These are phyloP conservation scores for Pythium plurisporium DNA, from an alignment of 352 stramenopile species.

Conservation along the genomic window DNA sequence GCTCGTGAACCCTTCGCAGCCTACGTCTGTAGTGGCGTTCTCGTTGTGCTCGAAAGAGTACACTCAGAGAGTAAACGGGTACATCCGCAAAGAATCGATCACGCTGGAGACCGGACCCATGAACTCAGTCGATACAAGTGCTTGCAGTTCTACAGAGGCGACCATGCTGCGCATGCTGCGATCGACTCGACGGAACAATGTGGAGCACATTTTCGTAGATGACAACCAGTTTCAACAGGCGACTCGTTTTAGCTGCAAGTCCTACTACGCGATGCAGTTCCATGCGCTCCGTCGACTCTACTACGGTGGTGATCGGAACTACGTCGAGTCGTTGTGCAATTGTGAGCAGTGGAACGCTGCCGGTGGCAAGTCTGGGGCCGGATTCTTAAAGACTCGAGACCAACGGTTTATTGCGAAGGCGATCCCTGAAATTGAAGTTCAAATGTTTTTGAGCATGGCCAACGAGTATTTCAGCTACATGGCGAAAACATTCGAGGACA, in stretches of 20 bases:
- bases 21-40: constrained; percentile 83
- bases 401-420: constrained; percentile 86
- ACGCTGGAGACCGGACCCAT: constrained; percentile 26
- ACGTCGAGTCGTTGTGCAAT: constrained; percentile 82
- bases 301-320: constrained; percentile 82
- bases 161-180: constrained; percentile 65
- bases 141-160: constrained; percentile 15
- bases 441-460: constrained; percentile 89
- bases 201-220: constrained; percentile 82
- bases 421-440: constrained; percentile 81
- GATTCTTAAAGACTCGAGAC: constrained; percentile 84
- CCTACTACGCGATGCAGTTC: constrained; percentile 89
- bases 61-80: constrained; percentile 66
- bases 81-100: constrained; percentile 57
- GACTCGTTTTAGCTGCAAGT: constrained; percentile 84
- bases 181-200: constrained; percentile 68
- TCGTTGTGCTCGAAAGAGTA: constrained; percentile 83
- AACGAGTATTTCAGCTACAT: constrained; percentile 90
- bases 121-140: constrained; percentile 27
- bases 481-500: constrained; percentile 84
- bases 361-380: constrained; percentile 81
- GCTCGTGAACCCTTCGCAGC: constrained; percentile 73
- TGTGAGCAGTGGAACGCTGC: constrained; percentile 85
- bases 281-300: constrained; percentile 78
- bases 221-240: constrained; percentile 81